phyloP scores from a whole-genome alignment of 192 early-diverging fungal species.

The Chytriomyces sp. region DNA sequence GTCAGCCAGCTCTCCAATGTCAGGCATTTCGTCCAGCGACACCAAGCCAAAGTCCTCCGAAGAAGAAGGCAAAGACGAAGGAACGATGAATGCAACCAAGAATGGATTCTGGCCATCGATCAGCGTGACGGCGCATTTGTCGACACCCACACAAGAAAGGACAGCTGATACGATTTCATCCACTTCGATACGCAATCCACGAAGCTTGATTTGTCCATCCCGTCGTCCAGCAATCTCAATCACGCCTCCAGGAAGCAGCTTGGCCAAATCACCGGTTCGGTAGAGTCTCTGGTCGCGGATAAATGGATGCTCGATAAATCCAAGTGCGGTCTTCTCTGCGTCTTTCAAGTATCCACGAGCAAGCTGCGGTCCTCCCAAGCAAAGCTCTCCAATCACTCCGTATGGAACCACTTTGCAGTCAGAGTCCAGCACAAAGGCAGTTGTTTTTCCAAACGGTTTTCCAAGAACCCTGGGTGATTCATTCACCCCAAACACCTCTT shows the following conservation, averaged over 20 bases:
- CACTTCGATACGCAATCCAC: conserved; percentile 46
- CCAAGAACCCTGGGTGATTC: conserved; percentile 29
- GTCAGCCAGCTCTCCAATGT: too few relatives aligned
- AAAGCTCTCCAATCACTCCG: conserved; percentile 52
- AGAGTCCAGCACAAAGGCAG: conserved; percentile 41
- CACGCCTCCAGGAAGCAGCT: conserved; percentile 24
- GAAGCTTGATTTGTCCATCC: conserved; percentile 46
- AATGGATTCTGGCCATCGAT: too few relatives aligned
- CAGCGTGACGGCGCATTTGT: not conserved
- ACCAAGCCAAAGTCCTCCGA: too few relatives aligned
- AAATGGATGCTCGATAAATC: conserved; percentile 45
- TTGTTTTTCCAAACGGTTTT: conserved; percentile 22
- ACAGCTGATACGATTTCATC: conserved; percentile 36
- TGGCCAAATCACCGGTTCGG: conserved; percentile 30
- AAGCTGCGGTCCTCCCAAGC: conserved; percentile 51
- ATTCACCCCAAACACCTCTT: conserved; percentile 16
- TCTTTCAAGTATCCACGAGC: conserved; percentile 48
- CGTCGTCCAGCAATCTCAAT: conserved; percentile 40
- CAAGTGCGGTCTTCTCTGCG: conserved; percentile 43
- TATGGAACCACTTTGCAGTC: conserved; percentile 36
- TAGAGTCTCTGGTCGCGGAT: conserved; percentile 15
- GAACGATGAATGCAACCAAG: too few relatives aligned
- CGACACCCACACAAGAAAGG: not conserved
- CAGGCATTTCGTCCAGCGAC: too few relatives aligned
- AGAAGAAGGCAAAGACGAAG: too few relatives aligned